Evolutionary conservation across 2,329 filamentous ascomycete species (phyloP).

Genomic region (Davidsoniella eucalypti): DNA sequence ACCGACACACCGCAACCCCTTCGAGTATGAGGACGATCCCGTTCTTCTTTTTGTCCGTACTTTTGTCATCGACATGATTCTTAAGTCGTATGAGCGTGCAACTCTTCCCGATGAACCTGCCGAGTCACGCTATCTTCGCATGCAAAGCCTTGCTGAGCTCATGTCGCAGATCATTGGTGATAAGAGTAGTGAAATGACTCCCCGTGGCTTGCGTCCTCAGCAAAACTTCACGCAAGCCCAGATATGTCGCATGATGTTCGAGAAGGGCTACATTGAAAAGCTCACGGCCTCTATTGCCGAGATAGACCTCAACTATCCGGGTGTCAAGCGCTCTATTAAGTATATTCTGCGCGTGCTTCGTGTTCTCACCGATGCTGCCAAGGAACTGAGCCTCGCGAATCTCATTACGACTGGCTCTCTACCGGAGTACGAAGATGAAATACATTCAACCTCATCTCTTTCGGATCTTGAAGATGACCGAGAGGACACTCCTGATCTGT

Average conservation of each 20-base stretch:
- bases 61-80: constrained; percentile 83
- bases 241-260: constrained; percentile 89
- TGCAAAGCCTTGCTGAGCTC: constrained; percentile 75
- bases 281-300: constrained; percentile 87
- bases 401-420: constrained; percentile 52
- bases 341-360: constrained; percentile 86
- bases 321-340: constrained; percentile 86
- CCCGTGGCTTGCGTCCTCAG: constrained; percentile 31
- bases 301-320: constrained; percentile 85
- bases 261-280: constrained; percentile 85
- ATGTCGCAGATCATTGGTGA: constrained; percentile 86
- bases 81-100: constrained; percentile 85
- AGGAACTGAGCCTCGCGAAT: constrained; percentile 67
- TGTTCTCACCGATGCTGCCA: constrained; percentile 71
- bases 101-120: constrained; percentile 61
- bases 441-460: constrained; percentile 71
- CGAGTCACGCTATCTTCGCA: constrained; percentile 71
- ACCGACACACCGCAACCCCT: constrained; percentile 30
- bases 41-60: constrained; percentile 84
- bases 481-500: constrained; percentile 91
- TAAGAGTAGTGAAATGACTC: constrained; percentile 38
- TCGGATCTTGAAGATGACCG: constrained; percentile 77
- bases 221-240: constrained; percentile 26
- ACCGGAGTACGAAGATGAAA: constrained; percentile 59
- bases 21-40: constrained; percentile 57